phyloP scores from a whole-genome alignment of 164 flowering plant genomes.

The Sedum album region DNA sequence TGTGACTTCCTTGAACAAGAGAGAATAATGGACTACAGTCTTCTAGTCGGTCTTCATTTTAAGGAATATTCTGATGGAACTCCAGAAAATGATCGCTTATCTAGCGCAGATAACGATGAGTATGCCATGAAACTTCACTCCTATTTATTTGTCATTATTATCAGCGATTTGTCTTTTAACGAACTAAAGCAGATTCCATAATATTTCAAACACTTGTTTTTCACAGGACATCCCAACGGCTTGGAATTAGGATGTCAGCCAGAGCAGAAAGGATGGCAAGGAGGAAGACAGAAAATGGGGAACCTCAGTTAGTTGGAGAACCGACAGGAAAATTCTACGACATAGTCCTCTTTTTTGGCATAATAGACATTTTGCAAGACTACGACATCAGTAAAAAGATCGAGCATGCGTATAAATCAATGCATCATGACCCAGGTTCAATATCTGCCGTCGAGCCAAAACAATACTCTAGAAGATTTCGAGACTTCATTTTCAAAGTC shows the following conservation, averaged over 20 bases:
- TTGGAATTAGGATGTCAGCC: conserved; percentile 9
- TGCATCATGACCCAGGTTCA: conserved; percentile 35
- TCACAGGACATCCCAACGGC: not conserved
- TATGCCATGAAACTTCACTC: not conserved
- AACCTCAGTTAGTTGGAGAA: conserved; percentile 32
- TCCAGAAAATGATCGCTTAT: conserved; percentile 6
- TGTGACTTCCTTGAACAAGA: conserved; percentile 10
- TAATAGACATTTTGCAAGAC: conserved; percentile 44
- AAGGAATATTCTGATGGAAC: not conserved
- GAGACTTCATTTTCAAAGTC: conserved; percentile 35
- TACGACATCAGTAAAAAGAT: conserved; percentile 45
- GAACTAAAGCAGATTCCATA: not conserved
- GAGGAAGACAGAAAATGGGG: conserved; percentile 15
- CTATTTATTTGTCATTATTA: not conserved
- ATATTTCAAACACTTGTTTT: not conserved
- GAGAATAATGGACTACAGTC: conserved; percentile 12
- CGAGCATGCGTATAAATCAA: conserved; percentile 44
- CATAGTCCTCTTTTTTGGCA: conserved; percentile 29
- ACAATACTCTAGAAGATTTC: conserved; percentile 36
- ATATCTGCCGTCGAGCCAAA: conserved; percentile 46
- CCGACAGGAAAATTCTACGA: conserved; percentile 32
- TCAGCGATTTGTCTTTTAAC: not conserved
- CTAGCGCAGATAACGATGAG: conserved; percentile 8
- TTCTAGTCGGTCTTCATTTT: conserved; percentile 8
- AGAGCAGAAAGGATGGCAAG: conserved; percentile 4